A percentile compares a stretch with the other conserved stretches of the same genome.
Evolutionary conservation across 2,329 filamentous ascomycete species (phyloP).

Genomic region (Fusarium dimerum): DNA sequence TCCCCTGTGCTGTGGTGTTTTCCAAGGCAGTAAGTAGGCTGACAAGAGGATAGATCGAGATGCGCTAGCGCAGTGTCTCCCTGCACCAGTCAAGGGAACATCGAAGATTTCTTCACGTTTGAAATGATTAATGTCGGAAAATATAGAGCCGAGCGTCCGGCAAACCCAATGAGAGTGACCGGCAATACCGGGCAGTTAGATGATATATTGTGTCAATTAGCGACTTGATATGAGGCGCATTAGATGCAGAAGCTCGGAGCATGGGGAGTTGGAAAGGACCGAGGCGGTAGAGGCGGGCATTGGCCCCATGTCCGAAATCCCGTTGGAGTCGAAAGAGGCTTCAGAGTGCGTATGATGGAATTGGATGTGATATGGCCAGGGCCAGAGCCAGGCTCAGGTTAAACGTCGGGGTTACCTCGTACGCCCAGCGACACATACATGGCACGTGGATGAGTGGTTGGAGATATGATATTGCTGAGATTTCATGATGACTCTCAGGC

Average conservation of each 20-base stretch:
- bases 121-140: conserved; percentile 25
- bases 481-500: no score
- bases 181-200: background rate
- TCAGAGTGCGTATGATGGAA: no score
- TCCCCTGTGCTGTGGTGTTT: background rate
- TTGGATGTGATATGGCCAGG: no score
- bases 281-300: no score
- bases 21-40: conserved; percentile 8
- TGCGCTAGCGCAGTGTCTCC: conserved; percentile 51
- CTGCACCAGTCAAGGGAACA: conserved; percentile 56
- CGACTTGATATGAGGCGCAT: background rate
- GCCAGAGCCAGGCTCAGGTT: no score
- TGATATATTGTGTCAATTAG: background rate
- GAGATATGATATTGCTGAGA: no score
- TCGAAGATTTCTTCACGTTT: conserved; percentile 36
- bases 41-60: conserved; percentile 51
- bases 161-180: background rate
- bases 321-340: no score
- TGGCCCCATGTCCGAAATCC: no score
- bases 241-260: background rate
- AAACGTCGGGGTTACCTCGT: no score
- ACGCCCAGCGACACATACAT: no score
- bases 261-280: background rate
- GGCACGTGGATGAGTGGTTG: no score
- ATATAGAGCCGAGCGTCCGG: conserved; percentile 1